Evolutionary conservation across 1,139 yeast genomes (phyloP).

Genomic region (Pneumocystis murina): DNA sequence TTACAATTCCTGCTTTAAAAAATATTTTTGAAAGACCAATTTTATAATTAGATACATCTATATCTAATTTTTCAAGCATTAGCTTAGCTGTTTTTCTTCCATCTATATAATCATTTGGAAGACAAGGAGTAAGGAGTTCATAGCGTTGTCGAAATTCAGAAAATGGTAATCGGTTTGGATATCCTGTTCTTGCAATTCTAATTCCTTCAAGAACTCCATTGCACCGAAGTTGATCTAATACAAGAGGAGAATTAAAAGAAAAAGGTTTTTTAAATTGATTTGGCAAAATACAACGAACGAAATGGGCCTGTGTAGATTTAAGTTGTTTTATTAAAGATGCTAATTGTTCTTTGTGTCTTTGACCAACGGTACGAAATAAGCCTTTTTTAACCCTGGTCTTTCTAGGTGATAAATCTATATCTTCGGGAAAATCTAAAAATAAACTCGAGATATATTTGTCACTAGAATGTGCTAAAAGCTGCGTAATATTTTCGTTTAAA

Average conservation of each 20-base stretch:
- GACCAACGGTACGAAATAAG: conserved; percentile 67
- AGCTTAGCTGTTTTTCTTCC: conserved; percentile 53
- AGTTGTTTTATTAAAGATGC: conserved; percentile 57
- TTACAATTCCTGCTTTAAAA: conserved; percentile 77
- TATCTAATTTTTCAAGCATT: conserved; percentile 43
- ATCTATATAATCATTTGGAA: conserved; percentile 26
- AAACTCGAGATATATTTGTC: conserved; percentile 38
- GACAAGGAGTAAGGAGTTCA: conserved; percentile 40
- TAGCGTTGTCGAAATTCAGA: conserved; percentile 67
- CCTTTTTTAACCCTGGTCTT: conserved; percentile 26
- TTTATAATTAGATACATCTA: conserved; percentile 55
- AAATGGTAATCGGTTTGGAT: conserved; percentile 80
- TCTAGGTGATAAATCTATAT: conserved; percentile 11
- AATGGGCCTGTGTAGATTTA: conserved; percentile 79
- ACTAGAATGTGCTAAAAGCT: conserved; percentile 40
- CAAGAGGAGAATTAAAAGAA: conserved; percentile 57
- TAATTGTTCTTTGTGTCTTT: conserved; percentile 60
- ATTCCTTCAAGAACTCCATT: conserved; percentile 98
- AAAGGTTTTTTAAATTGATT: conserved; percentile 61
- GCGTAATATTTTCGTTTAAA: conserved; percentile 58
- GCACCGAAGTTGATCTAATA: conserved; percentile 79
- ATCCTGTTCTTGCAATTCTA: conserved; percentile 91
- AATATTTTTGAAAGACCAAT: conserved; percentile 80
- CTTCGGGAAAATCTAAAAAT: conserved; percentile 26
- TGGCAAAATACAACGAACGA: conserved; percentile 90